These are phyloP conservation scores for Lecanicillium sp. DNA, from an alignment of 2,329 filamentous ascomycete genomes.

Conservation along the genomic window DNA sequence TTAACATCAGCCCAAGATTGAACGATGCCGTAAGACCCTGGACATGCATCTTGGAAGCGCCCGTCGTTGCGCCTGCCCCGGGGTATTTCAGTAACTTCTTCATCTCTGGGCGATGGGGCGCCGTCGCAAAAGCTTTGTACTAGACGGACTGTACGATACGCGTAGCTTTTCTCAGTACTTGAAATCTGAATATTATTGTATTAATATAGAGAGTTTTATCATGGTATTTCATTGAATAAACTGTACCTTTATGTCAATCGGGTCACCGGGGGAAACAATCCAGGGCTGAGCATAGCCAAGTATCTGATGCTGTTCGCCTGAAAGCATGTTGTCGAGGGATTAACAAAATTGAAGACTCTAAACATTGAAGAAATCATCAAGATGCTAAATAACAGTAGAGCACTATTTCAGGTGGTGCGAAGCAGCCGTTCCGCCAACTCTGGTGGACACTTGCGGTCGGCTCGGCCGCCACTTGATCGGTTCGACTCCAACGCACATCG, in stretches of 20 bases:
- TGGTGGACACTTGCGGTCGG: too few relatives aligned
- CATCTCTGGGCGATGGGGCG: too few relatives aligned
- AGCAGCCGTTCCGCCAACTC: too few relatives aligned
- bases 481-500: too few relatives aligned
- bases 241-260: slow-evolving; percentile 14
- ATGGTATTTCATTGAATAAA: too few relatives aligned
- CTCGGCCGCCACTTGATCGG: too few relatives aligned
- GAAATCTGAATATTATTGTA: slow-evolving; percentile 10
- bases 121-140: slow-evolving; percentile 6
- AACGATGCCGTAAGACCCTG: slow-evolving; percentile 1
- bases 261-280: slow-evolving; percentile 15
- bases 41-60: background rate
- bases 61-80: background rate
- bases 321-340: background rate
- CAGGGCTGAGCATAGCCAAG: slow-evolving; percentile 16
- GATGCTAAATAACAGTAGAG: too few relatives aligned
- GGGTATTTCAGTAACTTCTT: too few relatives aligned
- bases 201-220: too few relatives aligned
- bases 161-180: slow-evolving; percentile 9
- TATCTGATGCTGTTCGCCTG: slow-evolving; percentile 6
- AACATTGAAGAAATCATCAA: too few relatives aligned
- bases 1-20: background rate
- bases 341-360: too few relatives aligned
- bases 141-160: slow-evolving; percentile 9
- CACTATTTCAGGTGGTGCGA: too few relatives aligned